These are phyloP conservation scores for Rhodamnia argentea DNA, from an alignment of 345 rosid species.

Conservation along the genomic window DNA sequence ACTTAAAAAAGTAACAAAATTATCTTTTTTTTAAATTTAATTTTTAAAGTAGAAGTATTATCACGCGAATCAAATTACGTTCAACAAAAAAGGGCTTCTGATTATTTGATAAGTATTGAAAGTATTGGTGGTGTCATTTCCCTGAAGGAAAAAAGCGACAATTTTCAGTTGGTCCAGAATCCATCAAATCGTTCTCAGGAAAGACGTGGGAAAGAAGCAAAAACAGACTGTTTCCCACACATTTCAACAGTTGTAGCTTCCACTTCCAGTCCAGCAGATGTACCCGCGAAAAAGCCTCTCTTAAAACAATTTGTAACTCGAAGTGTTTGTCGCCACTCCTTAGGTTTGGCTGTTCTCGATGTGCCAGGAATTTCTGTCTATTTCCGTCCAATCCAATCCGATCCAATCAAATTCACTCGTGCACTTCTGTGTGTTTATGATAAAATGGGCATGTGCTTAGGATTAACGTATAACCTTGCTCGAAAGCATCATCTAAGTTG, in stretches of 20 bases:
- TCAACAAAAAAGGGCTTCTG: too few species aligned
- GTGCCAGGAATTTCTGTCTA: background rate
- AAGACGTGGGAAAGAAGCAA: slow-evolving; percentile 60
- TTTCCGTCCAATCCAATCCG: background rate
- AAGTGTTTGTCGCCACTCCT: background rate
- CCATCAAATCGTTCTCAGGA: slow-evolving; percentile 1
- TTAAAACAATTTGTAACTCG: background rate
- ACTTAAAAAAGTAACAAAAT: too few species aligned
- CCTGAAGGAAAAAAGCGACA: background rate
- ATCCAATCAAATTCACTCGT: background rate
- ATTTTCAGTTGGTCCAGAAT: slow-evolving; percentile 24
- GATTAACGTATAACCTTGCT: background rate
- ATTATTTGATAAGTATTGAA: too few species aligned
- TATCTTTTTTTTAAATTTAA: too few species aligned
- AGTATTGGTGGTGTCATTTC: background rate
- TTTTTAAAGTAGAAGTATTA: too few species aligned
- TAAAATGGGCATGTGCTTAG: background rate
- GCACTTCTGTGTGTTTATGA: background rate
- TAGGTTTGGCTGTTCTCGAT: background rate
- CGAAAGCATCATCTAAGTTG: background rate
- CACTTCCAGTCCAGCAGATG: background rate
- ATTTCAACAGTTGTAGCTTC: background rate
- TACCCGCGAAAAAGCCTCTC: background rate
- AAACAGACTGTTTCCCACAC: background rate
- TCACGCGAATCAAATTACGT: background rate